Evolutionary conservation across 2,329 filamentous ascomycete species (phyloP).

Genomic region (Aspergillus neoniger): DNA sequence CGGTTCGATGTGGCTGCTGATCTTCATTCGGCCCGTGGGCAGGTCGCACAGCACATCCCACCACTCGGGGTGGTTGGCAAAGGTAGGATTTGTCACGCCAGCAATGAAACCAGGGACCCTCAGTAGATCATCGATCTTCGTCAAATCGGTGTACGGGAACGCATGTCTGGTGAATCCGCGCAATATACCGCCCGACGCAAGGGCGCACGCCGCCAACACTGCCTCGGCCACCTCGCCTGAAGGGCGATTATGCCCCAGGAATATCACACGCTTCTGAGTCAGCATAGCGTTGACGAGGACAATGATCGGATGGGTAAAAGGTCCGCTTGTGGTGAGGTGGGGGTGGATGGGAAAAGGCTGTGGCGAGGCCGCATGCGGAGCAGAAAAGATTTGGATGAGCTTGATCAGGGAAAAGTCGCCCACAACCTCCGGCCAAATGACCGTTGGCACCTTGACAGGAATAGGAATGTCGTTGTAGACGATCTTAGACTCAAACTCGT

Average conservation of each 20-base stretch:
- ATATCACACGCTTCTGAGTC: conserved; percentile 95
- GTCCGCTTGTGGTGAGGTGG: conserved; percentile 88
- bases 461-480: conserved; percentile 96
- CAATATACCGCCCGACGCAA: conserved; percentile 88
- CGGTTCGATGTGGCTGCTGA: conserved; percentile 81
- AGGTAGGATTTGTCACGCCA: conserved; percentile 94
- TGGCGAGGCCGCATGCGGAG: conserved; percentile 76
- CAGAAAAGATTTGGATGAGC: conserved; percentile 90
- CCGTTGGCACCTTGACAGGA: conserved; percentile 92
- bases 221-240: conserved; percentile 96
- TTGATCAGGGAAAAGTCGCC: conserved; percentile 98
- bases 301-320: conserved; percentile 89
- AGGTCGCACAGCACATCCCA: conserved; percentile 97
- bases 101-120: conserved; percentile 97
- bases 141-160: conserved; percentile 96
- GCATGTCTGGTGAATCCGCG: conserved; percentile 93
- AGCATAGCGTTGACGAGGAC: conserved; percentile 91
- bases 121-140: conserved; percentile 93
- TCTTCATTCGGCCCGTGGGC: conserved; percentile 88
- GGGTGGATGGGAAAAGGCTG: conserved; percentile 84
- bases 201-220: conserved; percentile 92
- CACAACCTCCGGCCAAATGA: conserved; percentile 90
- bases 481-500: conserved; percentile 95
- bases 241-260: conserved; percentile 90
- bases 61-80: conserved; percentile 93